phyloP scores from a whole-genome alignment of 768 basidiomycete species.

The Boletus rex-veris region DNA sequence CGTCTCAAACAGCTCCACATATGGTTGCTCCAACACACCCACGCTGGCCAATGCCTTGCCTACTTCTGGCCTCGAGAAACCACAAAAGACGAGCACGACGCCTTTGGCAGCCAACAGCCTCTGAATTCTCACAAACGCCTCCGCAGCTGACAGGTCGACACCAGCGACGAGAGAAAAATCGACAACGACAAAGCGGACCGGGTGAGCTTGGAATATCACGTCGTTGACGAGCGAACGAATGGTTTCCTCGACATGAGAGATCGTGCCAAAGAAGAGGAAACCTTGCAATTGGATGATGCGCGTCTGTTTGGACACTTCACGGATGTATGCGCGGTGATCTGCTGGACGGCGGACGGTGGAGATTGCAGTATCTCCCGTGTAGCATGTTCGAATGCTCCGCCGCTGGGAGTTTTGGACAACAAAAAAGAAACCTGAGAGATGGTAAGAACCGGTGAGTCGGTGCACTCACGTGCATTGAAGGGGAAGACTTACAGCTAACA shows the following conservation, averaged over 20 bases:
- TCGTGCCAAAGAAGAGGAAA: slow-evolving; percentile 94
- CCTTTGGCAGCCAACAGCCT: slow-evolving; percentile 68
- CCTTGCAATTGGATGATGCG: slow-evolving; percentile 86
- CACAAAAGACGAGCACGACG: slow-evolving; percentile 90
- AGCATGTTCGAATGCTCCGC: slow-evolving; percentile 76
- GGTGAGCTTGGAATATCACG: slow-evolving; percentile 65
- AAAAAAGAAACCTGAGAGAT: slow-evolving; percentile 76
- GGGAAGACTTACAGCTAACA: slow-evolving; percentile 66
- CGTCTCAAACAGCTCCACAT: slow-evolving; percentile 78
- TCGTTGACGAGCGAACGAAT: slow-evolving; percentile 73
- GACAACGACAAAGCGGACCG: slow-evolving; percentile 86
- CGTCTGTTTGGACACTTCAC: slow-evolving; percentile 90
- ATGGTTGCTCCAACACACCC: slow-evolving; percentile 68
- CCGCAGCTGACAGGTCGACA: slow-evolving; percentile 92
- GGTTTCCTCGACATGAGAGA: slow-evolving; percentile 82
- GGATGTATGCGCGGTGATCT: slow-evolving; percentile 83
- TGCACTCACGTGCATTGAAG: neutral
- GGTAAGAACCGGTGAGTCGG: neutral
- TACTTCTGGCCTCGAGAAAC: slow-evolving; percentile 61
- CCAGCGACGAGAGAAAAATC: slow-evolving; percentile 85
- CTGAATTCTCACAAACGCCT: slow-evolving; percentile 91
- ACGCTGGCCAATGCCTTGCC: slow-evolving; percentile 76
- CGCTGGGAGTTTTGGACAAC: slow-evolving; percentile 93
- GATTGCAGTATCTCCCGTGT: slow-evolving; percentile 79
- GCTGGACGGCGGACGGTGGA: slow-evolving; percentile 91